Evolutionary conservation across 345 rosid genomes (phyloP).

Genomic region (Bruguiera parviflora): DNA sequence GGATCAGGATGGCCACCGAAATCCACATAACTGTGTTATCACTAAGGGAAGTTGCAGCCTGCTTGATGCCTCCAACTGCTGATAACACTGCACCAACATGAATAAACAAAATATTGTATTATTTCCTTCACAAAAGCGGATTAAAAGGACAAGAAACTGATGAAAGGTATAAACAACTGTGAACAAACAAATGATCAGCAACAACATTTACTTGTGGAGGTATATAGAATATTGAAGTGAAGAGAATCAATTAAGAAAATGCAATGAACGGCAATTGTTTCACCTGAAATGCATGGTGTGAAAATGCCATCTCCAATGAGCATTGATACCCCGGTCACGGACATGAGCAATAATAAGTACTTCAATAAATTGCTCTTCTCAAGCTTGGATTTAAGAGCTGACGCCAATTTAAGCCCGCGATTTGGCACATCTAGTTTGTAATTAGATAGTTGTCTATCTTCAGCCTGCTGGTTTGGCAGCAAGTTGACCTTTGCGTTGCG

Average conservation of each 20-base stretch:
- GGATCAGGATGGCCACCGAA: slow-evolving; percentile 36
- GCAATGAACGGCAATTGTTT: no score
- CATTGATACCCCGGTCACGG: slow-evolving; percentile 59
- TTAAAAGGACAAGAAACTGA: no score
- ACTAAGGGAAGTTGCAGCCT: slow-evolving; percentile 22
- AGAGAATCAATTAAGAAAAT: no score
- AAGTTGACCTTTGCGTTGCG: slow-evolving; percentile 41
- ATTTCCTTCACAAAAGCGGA: neutral
- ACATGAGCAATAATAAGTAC: slow-evolving; percentile 30
- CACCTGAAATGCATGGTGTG: slow-evolving; percentile 31
- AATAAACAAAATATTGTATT: no score
- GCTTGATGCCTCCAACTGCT: slow-evolving; percentile 41
- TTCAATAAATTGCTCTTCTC: slow-evolving; percentile 38
- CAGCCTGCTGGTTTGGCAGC: slow-evolving; percentile 46
- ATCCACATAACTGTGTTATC: slow-evolving; percentile 32
- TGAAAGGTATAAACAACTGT: no score
- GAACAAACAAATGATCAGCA: no score
- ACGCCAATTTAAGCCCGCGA: slow-evolving; percentile 28
- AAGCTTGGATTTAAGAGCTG: slow-evolving; percentile 24
- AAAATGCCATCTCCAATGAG: slow-evolving; percentile 60
- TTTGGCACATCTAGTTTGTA: slow-evolving; percentile 31
- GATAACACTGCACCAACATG: slow-evolving; percentile 33
- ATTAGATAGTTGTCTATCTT: slow-evolving; percentile 34
- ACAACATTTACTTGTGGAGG: no score
- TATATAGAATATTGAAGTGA: no score